Percentiles rank a stretch among this genome's conserved stretches.
phyloP scores from a whole-genome alignment of 768 basidiomycete genomes.

The Chalciporus piperatus region DNA sequence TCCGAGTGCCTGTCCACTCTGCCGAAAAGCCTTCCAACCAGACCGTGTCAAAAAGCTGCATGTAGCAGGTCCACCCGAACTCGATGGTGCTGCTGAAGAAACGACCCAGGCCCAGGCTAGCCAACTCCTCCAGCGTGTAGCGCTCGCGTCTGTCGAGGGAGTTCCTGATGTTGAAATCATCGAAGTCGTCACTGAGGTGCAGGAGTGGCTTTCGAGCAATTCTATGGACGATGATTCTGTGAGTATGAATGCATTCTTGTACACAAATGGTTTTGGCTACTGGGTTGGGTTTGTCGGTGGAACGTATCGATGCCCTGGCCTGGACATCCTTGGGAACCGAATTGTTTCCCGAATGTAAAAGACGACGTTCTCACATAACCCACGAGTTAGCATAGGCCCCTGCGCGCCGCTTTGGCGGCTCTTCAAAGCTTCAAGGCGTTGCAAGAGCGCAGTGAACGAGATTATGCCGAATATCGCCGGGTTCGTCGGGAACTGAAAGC shows the following conservation, averaged over 20 bases:
- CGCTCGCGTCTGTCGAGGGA: conserved; percentile 33
- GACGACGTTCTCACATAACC: conserved; percentile 19
- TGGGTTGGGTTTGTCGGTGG: neutral
- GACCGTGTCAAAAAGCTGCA: conserved; percentile 65
- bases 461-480: conserved; percentile 30
- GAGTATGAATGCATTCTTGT: conserved; percentile 15
- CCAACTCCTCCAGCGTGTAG: conserved; percentile 35
- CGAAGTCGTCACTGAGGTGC: conserved; percentile 45
- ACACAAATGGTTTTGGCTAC: neutral
- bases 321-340: conserved; percentile 12
- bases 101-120: conserved; percentile 41
- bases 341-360: neutral
- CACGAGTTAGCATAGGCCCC: conserved; percentile 30
- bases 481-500: conserved; percentile 31
- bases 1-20: conserved; percentile 61
- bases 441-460: conserved; percentile 33
- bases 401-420: conserved; percentile 32
- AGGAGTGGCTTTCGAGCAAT: conserved; percentile 47
- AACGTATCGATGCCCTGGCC: neutral
- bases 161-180: conserved; percentile 32
- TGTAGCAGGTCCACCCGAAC: conserved; percentile 47
- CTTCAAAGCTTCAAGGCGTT: conserved; percentile 40
- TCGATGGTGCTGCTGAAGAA: conserved; percentile 35
- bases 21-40: conserved; percentile 57
- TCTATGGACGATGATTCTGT: conserved; percentile 38